Evolutionary conservation across 2,329 filamentous ascomycete genomes (phyloP).

Genomic region (Botrytis elliptica): DNA sequence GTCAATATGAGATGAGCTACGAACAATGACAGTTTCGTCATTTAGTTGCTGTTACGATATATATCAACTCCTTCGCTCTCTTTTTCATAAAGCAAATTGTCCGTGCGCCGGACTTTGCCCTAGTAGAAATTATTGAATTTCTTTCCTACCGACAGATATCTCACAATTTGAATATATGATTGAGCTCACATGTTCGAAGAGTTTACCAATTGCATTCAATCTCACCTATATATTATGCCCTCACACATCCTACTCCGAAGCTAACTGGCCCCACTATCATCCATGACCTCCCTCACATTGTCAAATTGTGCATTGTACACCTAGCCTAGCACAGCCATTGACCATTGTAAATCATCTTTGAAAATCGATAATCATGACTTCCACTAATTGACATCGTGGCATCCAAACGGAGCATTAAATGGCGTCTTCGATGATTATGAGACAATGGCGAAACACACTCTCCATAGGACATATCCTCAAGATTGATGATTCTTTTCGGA

Average conservation of each 20-base stretch:
- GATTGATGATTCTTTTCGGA: neutral
- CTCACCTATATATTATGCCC: neutral
- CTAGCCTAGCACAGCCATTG: neutral
- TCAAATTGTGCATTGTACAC: neutral
- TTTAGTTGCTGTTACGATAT: neutral
- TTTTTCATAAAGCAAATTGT: neutral
- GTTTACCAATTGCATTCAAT: neutral
- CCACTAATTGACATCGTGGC: neutral
- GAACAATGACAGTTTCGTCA: neutral
- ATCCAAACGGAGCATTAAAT: neutral
- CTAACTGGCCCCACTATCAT: neutral
- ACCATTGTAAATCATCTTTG: neutral
- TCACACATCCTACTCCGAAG: neutral
- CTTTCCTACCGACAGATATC: neutral
- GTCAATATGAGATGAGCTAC: neutral
- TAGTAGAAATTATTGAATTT: neutral
- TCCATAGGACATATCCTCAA: neutral
- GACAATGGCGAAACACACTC: too few species aligned
- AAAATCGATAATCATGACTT: neutral
- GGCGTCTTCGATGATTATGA: neutral
- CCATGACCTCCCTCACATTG: neutral
- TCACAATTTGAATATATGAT: neutral
- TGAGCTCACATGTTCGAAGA: neutral
- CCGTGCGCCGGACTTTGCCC: neutral
- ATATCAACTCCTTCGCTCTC: neutral